phyloP scores from a whole-genome alignment of 2,329 filamentous ascomycete species.

The Ophiostoma australiae region DNA sequence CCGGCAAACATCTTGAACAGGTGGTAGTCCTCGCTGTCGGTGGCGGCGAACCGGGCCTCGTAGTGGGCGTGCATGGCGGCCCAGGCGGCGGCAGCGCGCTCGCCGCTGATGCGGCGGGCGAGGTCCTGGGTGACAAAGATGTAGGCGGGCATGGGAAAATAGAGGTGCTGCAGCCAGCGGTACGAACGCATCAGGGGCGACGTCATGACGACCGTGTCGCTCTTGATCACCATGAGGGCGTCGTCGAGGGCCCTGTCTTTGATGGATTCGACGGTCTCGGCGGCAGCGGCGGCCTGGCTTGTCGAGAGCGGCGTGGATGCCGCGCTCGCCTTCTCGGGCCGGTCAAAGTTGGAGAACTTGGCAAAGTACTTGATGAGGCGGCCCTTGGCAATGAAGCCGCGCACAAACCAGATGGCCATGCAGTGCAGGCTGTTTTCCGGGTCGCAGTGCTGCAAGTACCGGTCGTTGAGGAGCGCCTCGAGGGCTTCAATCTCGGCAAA shows the following conservation, averaged over 20 bases:
- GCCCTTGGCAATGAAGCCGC: slow-evolving; percentile 44
- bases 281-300: neutral
- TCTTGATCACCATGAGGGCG: slow-evolving; percentile 37
- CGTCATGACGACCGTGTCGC: slow-evolving; percentile 35
- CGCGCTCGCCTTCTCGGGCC: neutral
- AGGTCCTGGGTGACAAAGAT: slow-evolving; percentile 39
- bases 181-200: slow-evolving; percentile 36
- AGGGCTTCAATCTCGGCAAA: slow-evolving; percentile 35
- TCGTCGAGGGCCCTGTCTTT: slow-evolving; percentile 32
- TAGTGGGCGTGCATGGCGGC: slow-evolving; percentile 35
- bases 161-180: slow-evolving; percentile 35
- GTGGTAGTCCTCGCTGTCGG: slow-evolving; percentile 13
- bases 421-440: slow-evolving; percentile 39
- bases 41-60: slow-evolving; percentile 25
- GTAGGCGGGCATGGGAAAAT: slow-evolving; percentile 42
- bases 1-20: slow-evolving; percentile 21
- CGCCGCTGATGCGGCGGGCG: slow-evolving; percentile 28
- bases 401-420: slow-evolving; percentile 38
- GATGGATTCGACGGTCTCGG: slow-evolving; percentile 22
- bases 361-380: slow-evolving; percentile 47
- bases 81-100: slow-evolving; percentile 34
- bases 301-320: slow-evolving; percentile 20
- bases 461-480: slow-evolving; percentile 41
- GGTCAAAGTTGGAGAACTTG: slow-evolving; percentile 26
- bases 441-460: slow-evolving; percentile 43